Evolutionary conservation across 2,329 filamentous ascomycete species (phyloP), one percentile per base, ranked within the genome.

Genomic region (Verticillium longisporum): DNA sequence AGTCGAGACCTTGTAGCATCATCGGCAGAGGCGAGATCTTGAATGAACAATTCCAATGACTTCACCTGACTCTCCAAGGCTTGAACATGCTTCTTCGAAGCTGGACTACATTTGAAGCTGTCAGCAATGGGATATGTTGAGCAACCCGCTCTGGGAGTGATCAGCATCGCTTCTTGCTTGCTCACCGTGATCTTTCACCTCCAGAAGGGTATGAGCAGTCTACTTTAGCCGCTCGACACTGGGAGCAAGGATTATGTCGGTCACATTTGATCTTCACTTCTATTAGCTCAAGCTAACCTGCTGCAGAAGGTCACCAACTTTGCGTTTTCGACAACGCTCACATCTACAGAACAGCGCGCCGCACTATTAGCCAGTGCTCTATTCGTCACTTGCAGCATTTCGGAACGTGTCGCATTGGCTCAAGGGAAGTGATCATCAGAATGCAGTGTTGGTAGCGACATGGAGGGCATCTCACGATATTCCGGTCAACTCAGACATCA

Each of bases 251-350:
- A 14, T 75, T 70, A 55, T 75, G 75, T 3, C 81, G 77, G 66
- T 83, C 78, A 67, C 82, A 84, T 72, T 82, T 84, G 41, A 84
- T 78, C 74, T 83, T 57, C 9, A 2, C 18, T 33, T 26, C 15
- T 31, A 32, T 37, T 75, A 64, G 74, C 73, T 63, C 68, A 66
- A 57, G 57, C 32, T 36, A 31, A 38, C 41, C 26, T 31, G 33
- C n/a, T 18, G 32, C 4, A 57, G 14, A 56, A 38, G 53, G 55
- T 41, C 18, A 56, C 67, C 56, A 55, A 78, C 77, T 72, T 78
- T 79, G 61, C 77, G 72, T 38, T 74, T 72, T 59, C 77, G 74
- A 64, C 77, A 79, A 69, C 76, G 68, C 61, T 78, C 75, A 65
- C 77, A 79, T 33, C 77, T 79, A 55, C 38, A 45, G 15, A 9